Conservation (phyloP, 768 basidiomycete genomes). For the Mycena maculata region DNA sequence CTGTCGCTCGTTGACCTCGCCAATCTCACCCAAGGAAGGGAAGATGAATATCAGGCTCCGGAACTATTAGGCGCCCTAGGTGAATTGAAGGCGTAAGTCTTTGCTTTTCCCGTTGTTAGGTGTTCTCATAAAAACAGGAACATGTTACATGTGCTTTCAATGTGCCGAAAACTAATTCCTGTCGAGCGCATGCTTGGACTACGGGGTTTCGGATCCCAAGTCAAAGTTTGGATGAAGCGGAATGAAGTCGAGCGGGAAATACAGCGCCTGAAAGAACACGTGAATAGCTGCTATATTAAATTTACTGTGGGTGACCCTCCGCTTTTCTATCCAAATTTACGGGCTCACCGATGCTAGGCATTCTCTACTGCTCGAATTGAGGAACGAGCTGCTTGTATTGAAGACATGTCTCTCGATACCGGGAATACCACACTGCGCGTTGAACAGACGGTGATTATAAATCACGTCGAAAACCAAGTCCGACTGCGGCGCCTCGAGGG, state of each 20-base stretch:
- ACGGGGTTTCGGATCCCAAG: not conserved
- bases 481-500: slow-evolving; percentile 9
- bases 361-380: slow-evolving; percentile 26
- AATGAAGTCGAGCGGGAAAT: slow-evolving; percentile 25
- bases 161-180: not conserved
- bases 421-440: slow-evolving; percentile 8
- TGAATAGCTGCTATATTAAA: slow-evolving; percentile 17
- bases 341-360: not conserved
- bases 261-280: slow-evolving; percentile 15
- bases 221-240: slow-evolving; percentile 27
- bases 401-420: not conserved
- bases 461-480: slow-evolving; percentile 21
- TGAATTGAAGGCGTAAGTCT: slow-evolving; percentile 15
- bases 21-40: not conserved
- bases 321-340: not conserved
- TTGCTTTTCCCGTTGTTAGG: not conserved
- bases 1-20: slow-evolving; percentile 1
- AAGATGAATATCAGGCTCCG: slow-evolving; percentile 5
- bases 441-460: slow-evolving; percentile 20
- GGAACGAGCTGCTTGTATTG: not conserved
- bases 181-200: not conserved
- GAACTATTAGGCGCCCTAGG: slow-evolving; percentile 14
- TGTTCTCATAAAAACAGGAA: not conserved
- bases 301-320: slow-evolving; percentile 10
- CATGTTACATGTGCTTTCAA: slow-evolving; percentile 14